Base-by-base conservation (phyloP, 371 early-diverging fungal species). In the Chytridium lagenaria region DNA sequence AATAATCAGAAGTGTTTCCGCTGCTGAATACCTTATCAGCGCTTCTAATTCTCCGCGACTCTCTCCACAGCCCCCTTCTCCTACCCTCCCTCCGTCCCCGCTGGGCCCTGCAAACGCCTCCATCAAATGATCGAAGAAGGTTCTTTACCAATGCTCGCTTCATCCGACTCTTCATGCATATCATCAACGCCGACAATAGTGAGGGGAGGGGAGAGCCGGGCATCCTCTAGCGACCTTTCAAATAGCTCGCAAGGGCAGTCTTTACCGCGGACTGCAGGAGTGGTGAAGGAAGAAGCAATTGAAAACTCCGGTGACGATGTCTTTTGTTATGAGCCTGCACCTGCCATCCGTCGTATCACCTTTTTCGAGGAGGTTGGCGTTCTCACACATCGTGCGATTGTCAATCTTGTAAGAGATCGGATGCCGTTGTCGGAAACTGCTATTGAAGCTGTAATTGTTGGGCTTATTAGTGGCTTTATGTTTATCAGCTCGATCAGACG, bases 371-470 rank as follows among this genome's bases (percentile, higher is more conserved):
- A 84, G 69, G 69, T 77, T 5, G 3, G 16, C 49, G 75, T 81
- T 34, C 70, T 81, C 7, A 61, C 77, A 19, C 37, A 69, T 7
- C 55, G 82, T 12, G 63, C 76, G 2, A 40, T 77, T 12, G 61
- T 37, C 10, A 84, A 82, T 71, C 70, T 80, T 63, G 51, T 77
- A 49, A 75, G 76, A 37, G 84, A 83, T 67, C 61, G 78, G 12
- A 39, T 84, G 38, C 74, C 75, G 23, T 33, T 82, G 19, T 83
- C 74, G 77, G 84, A 81, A 0, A 75, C 78, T 0, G 44, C 80
- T 3, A 3, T 78, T 19, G 80, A 83, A 52, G 76, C 77, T 12
- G 36, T 81, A 34, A 26, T 75, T 0, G 72, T 83, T 38, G 77
- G 76, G 2, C 5, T 72, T 7, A 68, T 78, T 28, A 59, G 72